Conservation (phyloP, 208 protist species). For the Acanthamoeba triangularis region DNA sequence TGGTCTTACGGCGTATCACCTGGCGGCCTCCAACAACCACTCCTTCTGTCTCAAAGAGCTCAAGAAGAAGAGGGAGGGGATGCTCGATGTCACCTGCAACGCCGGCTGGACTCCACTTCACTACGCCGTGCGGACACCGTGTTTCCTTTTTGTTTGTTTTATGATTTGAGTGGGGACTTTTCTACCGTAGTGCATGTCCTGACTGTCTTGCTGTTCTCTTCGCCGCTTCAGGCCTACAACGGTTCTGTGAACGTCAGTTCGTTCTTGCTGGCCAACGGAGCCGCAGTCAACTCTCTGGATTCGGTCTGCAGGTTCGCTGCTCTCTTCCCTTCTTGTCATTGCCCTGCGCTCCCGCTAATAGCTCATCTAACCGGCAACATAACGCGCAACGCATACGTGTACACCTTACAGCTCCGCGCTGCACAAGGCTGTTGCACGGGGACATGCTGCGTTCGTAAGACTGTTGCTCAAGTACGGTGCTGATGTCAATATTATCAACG, state of each 20-base stretch:
- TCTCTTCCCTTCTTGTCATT: not conserved
- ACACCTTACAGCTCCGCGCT: not conserved
- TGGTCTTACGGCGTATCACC: conserved; percentile 2
- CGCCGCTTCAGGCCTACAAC: not conserved
- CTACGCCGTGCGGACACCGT: conserved; percentile 40
- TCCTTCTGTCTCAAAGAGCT: conserved; percentile 50
- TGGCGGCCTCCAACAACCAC: conserved; percentile 18
- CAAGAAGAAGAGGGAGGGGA: conserved; percentile 53
- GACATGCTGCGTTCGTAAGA: not conserved
- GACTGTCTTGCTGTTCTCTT: not conserved
- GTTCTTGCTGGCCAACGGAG: conserved; percentile 34
- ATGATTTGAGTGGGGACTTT: not conserved
- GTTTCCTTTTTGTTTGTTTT: not conserved
- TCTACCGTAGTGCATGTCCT: too few species aligned
- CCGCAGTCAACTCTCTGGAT: conserved; percentile 36
- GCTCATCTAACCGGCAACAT: not conserved
- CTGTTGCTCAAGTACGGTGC: conserved; percentile 41
- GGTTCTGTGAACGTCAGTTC: conserved; percentile 33
- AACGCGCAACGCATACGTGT: not conserved
- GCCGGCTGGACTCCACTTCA: conserved; percentile 27
- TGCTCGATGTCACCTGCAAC: conserved; percentile 50
- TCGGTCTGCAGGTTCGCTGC: not conserved
- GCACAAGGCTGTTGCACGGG: conserved; percentile 23
- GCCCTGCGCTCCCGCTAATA: not conserved
- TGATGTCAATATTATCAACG: conserved; percentile 37